Evolutionary conservation across 495 filamentous ascomycete species (phyloP), one percentile per base, ranked within the genome.

Genomic region (Aspergillus cavernicola): DNA sequence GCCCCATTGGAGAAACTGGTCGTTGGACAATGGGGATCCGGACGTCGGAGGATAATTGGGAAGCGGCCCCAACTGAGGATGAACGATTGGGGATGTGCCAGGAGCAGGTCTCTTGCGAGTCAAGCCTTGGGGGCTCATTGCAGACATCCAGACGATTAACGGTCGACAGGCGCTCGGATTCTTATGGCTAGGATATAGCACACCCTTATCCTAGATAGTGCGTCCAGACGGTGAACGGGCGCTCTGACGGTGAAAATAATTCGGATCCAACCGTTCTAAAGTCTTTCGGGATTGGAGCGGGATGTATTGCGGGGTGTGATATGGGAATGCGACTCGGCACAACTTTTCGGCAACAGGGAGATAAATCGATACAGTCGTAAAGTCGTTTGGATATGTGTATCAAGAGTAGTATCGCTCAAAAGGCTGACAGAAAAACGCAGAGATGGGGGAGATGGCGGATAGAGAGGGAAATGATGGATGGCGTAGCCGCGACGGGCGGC

Each of bases 81-180:
- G 75, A 18, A 75, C 66, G 41, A 78, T 74, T 6, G 87, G 84
- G 2, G 79, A 76, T 33, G 85, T 68, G 59, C 88, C 89, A 38
- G 88, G 85, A 26, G 87, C 86, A 53, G 87, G 77, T 66, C 89
- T 78, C 72, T 92, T 92, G 69, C 86, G 79, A 43, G 67, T 71
- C 22, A 72, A 59, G 42, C 71, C 65, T 65, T 75, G 74, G 26
- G 72, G 71, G 45, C 64, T 67, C 74, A 76, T 77, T 35, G 52
- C 59, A 48, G 52, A 40, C 56, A 49, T 46, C 43, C 22, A 31
- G 38, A 55, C 10, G 40, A 40, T 47, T 38, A 52, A 41, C 20
- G 38, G 46, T 38, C 24, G 55, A 37, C 43, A 38, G 31, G 41
- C n/a, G 28, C 24, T 36, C 48, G 39, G 48, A 39, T 38, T 45